Percentiles rank a stretch among this genome's conserved stretches.
These are phyloP conservation scores for Amoebophrya sp. DNA, from an alignment of 169 alveolate genomes.

Conservation along the genomic window DNA sequence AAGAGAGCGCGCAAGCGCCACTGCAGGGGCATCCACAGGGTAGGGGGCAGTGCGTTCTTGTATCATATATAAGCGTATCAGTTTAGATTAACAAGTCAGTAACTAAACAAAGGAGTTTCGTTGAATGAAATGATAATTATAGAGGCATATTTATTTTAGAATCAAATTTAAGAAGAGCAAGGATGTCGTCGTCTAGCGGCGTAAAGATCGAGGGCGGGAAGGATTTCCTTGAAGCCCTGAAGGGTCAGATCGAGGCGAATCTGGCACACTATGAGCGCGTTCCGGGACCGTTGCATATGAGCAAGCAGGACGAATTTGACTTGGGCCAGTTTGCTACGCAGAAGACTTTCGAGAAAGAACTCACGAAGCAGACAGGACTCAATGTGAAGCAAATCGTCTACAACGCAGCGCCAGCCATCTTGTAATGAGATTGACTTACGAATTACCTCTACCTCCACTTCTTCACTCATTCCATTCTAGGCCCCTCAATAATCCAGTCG, in stretches of 20 bases:
- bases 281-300: neutral
- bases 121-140: no score
- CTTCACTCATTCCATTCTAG: no score
- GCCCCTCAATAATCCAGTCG: no score
- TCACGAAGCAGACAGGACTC: neutral
- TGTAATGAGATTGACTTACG: neutral
- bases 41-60: no score
- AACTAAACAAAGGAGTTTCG: no score
- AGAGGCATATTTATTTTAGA: no score
- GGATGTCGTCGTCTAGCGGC: neutral
- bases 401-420: neutral
- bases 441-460: no score
- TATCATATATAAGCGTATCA: no score
- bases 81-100: no score
- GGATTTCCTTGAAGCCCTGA: neutral
- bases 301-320: neutral
- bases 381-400: neutral
- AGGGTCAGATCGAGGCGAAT: neutral
- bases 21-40: no score
- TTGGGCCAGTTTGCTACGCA: neutral
- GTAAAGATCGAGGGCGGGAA: neutral
- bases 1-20: no score
- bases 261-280: neutral
- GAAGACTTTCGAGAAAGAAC: neutral
- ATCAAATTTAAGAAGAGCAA: no score